Evolutionary conservation across 1,139 yeast species (phyloP).

Genomic region (Candida labiduridarum): DNA sequence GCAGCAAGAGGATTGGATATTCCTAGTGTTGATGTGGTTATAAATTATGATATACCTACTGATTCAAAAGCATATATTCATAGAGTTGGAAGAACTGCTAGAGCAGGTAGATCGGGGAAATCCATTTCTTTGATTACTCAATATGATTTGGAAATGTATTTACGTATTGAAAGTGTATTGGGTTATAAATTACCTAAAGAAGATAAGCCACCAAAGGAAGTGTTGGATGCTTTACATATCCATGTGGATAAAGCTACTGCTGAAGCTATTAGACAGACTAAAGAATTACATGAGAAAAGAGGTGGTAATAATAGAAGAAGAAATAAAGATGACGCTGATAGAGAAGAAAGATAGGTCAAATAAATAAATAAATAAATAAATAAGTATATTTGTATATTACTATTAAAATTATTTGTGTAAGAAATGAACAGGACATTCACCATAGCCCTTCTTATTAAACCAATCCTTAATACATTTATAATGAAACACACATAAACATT

Average conservation of each 20-base stretch:
- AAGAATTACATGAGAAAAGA: conserved; percentile 61
- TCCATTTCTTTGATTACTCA: conserved; percentile 92
- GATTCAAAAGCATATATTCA: conserved; percentile 98
- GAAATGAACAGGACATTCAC: conserved; percentile 83
- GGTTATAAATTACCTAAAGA: conserved; percentile 83
- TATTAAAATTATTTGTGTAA: conserved; percentile 28
- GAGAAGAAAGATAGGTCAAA: conserved; percentile 42
- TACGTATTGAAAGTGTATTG: conserved; percentile 86
- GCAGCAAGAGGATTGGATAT: conserved; percentile 98
- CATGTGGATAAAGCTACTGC: conserved; percentile 92
- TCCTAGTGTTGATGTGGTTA: conserved; percentile 89
- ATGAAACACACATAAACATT: conserved; percentile 93
- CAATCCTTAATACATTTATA: conserved; percentile 87
- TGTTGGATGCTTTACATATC: conserved; percentile 76
- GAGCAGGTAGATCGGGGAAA: conserved; percentile 96
- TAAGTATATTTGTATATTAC: not conserved
- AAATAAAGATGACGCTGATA: conserved; percentile 47
- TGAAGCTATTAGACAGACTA: conserved; percentile 84
- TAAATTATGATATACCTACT: conserved; percentile 94
- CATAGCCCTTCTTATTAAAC: conserved; percentile 83
- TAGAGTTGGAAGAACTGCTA: conserved; percentile 97
- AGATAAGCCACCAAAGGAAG: conserved; percentile 70
- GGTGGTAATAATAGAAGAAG: conserved; percentile 36
- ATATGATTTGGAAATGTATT: conserved; percentile 85
- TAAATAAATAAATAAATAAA: conserved; percentile 1